Percentiles rank a stretch among this genome's conserved stretches.
Evolutionary conservation across 2,329 filamentous ascomycete species (phyloP).

Genomic region (Escovopsis sp.): DNA sequence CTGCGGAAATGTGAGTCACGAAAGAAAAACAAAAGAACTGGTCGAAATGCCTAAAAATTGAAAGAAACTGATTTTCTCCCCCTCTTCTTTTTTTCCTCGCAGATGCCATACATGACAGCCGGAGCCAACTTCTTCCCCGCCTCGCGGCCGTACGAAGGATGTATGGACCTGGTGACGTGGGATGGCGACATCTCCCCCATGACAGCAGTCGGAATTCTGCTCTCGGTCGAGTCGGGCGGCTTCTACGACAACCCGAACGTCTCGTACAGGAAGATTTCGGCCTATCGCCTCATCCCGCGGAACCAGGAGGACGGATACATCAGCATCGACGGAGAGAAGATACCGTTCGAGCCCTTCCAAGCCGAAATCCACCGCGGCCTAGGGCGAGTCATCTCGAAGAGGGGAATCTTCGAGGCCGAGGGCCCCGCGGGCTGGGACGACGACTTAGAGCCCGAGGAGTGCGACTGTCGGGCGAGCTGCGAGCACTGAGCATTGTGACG

Average conservation of each 20-base stretch:
- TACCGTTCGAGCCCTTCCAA: conserved; percentile 83
- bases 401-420: conserved; percentile 53
- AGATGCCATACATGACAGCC: conserved; percentile 84
- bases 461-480: not conserved
- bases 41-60: not conserved
- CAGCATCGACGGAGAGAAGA: conserved; percentile 80
- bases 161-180: conserved; percentile 71
- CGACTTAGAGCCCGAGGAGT: conserved; percentile 4
- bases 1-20: conserved; percentile 60
- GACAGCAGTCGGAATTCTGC: conserved; percentile 54
- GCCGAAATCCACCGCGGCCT: conserved; percentile 74
- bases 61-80: not conserved
- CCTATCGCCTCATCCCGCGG: conserved; percentile 70
- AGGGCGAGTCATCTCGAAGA: conserved; percentile 71
- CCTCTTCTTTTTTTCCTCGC: not conserved
- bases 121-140: conserved; percentile 80
- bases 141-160: conserved; percentile 67
- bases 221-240: conserved; percentile 54
- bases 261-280: conserved; percentile 71
- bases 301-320: conserved; percentile 65
- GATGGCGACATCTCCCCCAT: conserved; percentile 57
- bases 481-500: no score
- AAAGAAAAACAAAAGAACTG: not conserved
- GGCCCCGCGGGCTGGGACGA: conserved; percentile 39
- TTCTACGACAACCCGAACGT: conserved; percentile 73